These are phyloP conservation scores for Pouteria glomerata DNA, from an alignment of 148 eudicot species.

Conservation along the genomic window DNA sequence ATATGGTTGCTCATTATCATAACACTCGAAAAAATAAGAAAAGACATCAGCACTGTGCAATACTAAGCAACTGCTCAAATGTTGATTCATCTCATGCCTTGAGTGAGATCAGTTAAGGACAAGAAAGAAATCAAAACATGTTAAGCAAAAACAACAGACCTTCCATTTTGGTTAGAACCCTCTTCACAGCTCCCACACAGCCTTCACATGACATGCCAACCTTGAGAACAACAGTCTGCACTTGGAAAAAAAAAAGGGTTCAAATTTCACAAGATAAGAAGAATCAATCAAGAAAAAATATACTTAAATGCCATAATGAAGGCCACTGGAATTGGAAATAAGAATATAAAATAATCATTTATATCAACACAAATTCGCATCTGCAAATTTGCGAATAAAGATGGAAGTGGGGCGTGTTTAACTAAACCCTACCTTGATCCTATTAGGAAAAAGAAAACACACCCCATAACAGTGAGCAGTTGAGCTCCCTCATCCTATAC, in stretches of 20 bases:
- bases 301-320: not conserved
- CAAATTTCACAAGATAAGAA: not conserved
- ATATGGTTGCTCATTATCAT: not conserved
- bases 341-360: not conserved
- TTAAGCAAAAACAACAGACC: slow-evolving; percentile 36
- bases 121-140: not conserved
- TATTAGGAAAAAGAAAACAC: too few relatives aligned
- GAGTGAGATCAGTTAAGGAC: not conserved
- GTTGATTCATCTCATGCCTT: not conserved
- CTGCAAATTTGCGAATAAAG: too few relatives aligned
- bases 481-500: too few relatives aligned
- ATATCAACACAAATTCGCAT: not conserved
- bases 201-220: slow-evolving; percentile 94
- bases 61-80: not conserved
- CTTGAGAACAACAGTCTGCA: slow-evolving; percentile 84
- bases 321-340: not conserved
- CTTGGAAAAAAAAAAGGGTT: not conserved
- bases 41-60: not conserved
- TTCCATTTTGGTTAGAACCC: slow-evolving; percentile 86
- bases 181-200: slow-evolving; percentile 78
- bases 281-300: not conserved
- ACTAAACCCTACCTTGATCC: too few relatives aligned
- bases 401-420: too few relatives aligned
- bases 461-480: too few relatives aligned
- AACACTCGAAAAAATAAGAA: not conserved